phyloP scores from a whole-genome alignment of 2,329 filamentous ascomycete species.

The Diplocarpon rosae region DNA sequence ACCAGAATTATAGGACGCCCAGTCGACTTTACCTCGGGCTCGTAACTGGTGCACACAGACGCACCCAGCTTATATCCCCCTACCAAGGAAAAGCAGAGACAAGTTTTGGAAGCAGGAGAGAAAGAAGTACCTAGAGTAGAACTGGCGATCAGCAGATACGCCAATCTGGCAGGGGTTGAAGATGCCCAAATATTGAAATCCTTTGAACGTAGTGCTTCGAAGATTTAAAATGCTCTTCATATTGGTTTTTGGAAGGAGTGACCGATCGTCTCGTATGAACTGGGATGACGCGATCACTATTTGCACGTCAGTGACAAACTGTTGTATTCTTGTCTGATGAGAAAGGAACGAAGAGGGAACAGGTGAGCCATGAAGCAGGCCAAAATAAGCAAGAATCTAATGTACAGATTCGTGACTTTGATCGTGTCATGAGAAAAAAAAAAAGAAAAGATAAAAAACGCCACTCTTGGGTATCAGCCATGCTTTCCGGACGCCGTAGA shows the following conservation, averaged over 20 bases:
- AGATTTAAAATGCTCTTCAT: not conserved
- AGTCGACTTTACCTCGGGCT: not conserved
- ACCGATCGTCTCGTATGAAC: conserved; percentile 13
- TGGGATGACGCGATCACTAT: conserved; percentile 23
- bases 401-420: conserved; percentile 18
- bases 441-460: conserved; percentile 7
- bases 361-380: conserved; percentile 3
- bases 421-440: not conserved
- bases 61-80: not conserved
- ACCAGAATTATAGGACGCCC: not conserved
- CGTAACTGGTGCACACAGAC: not conserved
- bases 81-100: not conserved
- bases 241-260: conserved; percentile 3
- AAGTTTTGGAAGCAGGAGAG: not conserved
- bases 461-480: conserved; percentile 22
- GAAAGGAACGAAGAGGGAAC: conserved; percentile 10
- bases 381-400: conserved; percentile 7
- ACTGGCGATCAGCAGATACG: conserved; percentile 6
- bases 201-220: not conserved
- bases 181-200: not conserved
- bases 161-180: conserved; percentile 6
- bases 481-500: conserved; percentile 19
- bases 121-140: not conserved
- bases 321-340: not conserved
- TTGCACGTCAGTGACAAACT: conserved; percentile 19